Evolutionary conservation across 2,329 filamentous ascomycete species (phyloP), one percentile per base, ranked within the genome.

Genomic region (Chaetomium olivaceum): DNA sequence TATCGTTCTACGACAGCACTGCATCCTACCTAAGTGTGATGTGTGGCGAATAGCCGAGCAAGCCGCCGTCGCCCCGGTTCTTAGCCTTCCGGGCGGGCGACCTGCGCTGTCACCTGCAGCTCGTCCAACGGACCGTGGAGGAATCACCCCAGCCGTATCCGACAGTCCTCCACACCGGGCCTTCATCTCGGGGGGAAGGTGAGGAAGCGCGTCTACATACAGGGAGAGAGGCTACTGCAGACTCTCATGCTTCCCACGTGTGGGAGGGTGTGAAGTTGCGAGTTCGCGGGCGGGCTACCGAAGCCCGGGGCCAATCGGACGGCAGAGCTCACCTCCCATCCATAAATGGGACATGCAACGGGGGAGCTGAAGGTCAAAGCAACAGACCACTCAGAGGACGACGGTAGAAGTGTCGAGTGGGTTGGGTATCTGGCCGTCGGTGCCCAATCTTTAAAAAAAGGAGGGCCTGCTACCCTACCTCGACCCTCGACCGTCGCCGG

Each of bases 341-440:
- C 39, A 16, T 16, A 39, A 62, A 51, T 31, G 33, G 27, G 29
- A 27, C 12, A 16, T 19, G 43, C 19, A 36, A 62, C 36, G 59
- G 57, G 59, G 46, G 27, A 63, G 56, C 43, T 57, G 57, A 60
- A 54, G 33, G 60, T 23, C 9, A 21, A n/a, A 43, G 8, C n/a
- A 63, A 43, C 52, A 36, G 56, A 51, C 62, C 62, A 56, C 23
- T 61, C 58, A 57, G 58, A 39, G 21, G 27, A 16, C 16, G 21
- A 29, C 51, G 31, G 48, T 33, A 36, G 43, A 43, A 21, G 19
- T 29, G 25, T 39, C 31, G 5, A 23, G 43, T 61, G 43, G 61
- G 61, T 63, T 66, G 64, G 57, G 64, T 66, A 54, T 61, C 58
- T 29, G 57, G 57, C 11, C 52, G 25, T 66, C 57, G 64, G 23